Percentiles rank a stretch among this genome's conserved stretches.
phyloP scores from a whole-genome alignment of 352 stramenopile genomes.

The Pythium dissotocum region DNA sequence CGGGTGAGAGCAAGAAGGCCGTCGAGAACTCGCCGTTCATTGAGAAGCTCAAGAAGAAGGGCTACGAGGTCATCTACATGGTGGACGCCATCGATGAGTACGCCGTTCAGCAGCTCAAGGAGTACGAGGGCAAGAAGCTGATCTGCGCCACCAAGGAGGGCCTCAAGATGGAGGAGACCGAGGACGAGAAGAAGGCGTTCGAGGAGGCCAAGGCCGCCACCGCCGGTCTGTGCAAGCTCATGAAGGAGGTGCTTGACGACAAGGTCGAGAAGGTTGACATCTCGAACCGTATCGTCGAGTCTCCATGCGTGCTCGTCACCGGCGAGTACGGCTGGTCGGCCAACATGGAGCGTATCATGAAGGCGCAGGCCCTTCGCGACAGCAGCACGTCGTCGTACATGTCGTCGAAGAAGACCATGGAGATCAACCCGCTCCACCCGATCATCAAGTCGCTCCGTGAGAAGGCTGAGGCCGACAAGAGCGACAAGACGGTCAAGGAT shows the following conservation, averaged over 20 bases:
- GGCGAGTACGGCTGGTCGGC: conserved; percentile 99
- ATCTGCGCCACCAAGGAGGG: conserved; percentile 98
- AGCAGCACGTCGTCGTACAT: conserved; percentile 98
- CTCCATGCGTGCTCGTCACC: conserved; percentile 98
- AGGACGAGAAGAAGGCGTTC: conserved; percentile 99
- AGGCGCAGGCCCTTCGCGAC: conserved; percentile 99
- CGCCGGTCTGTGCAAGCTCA: conserved; percentile 98
- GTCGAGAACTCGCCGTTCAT: conserved; percentile 99
- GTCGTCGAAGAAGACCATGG: conserved; percentile 99
- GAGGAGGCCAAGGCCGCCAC: conserved; percentile 98
- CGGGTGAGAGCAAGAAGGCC: conserved; percentile 98
- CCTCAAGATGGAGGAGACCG: conserved; percentile 94
- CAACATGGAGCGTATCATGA: conserved; percentile 99
- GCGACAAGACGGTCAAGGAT: conserved; percentile 99
- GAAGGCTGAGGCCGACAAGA: conserved; percentile 98
- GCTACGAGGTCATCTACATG: conserved; percentile 99
- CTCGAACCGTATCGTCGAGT: conserved; percentile 98
- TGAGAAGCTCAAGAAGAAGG: conserved; percentile 99
- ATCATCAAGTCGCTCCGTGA: conserved; percentile 98
- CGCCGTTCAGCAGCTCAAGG: conserved; percentile 99
- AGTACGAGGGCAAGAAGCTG: conserved; percentile 99
- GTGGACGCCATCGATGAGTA: conserved; percentile 99
- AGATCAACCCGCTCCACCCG: conserved; percentile 99
- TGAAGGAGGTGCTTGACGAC: conserved; percentile 99
- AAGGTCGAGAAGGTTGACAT: conserved; percentile 99